Evolutionary conservation across 768 basidiomycete species (phyloP).

Genomic region (Amanita jacksonii): DNA sequence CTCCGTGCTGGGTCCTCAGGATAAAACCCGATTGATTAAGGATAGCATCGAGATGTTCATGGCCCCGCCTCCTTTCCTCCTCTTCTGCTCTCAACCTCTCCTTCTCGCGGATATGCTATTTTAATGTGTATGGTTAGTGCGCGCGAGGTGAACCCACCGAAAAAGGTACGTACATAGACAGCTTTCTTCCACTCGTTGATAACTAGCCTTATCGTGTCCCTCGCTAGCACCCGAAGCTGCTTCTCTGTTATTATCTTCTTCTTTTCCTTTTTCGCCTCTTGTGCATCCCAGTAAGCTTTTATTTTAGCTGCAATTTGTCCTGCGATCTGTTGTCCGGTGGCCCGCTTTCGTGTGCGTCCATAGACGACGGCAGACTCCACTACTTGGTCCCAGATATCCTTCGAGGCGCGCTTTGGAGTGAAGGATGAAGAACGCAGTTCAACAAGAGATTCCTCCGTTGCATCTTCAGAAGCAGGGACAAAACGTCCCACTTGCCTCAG

Average conservation of each 20-base stretch:
- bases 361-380: constrained; percentile 33
- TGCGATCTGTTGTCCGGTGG: constrained; percentile 29
- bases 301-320: constrained; percentile 57
- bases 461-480: constrained; percentile 27
- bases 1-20: constrained; percentile 73
- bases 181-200: constrained; percentile 83
- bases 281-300: constrained; percentile 65
- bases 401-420: constrained; percentile 24
- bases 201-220: constrained; percentile 61
- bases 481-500: constrained; percentile 30
- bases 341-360: constrained; percentile 19
- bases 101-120: constrained; percentile 66
- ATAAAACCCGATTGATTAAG: constrained; percentile 83
- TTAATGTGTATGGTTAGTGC: background rate
- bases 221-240: constrained; percentile 55
- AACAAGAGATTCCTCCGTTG: constrained; percentile 13
- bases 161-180: constrained; percentile 52
- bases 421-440: constrained; percentile 15
- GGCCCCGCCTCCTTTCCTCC: constrained; percentile 73
- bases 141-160: background rate
- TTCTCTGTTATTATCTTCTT: constrained; percentile 54
- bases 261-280: constrained; percentile 53
- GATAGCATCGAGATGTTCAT: constrained; percentile 83
- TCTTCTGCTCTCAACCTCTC: constrained; percentile 52
- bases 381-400: constrained; percentile 53